Conservation (phyloP, 2,329 filamentous ascomycete species). For the Emydomyces testavorans region DNA sequence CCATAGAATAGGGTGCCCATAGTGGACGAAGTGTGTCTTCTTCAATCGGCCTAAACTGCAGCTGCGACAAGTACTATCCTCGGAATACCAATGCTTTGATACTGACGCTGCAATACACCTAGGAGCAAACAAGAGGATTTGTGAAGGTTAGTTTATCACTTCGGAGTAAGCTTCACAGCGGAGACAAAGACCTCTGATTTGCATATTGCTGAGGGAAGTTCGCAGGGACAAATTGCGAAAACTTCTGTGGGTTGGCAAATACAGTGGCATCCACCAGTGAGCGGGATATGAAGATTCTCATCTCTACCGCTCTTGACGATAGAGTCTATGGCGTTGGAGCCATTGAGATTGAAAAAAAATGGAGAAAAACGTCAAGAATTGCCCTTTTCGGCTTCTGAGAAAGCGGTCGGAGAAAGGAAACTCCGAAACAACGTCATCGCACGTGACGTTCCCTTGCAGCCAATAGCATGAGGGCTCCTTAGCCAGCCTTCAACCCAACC, state of each 20-base stretch:
- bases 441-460: too few species aligned
- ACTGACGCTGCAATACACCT: background rate
- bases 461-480: too few species aligned
- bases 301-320: background rate
- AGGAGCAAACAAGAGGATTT: background rate
- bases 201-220: background rate
- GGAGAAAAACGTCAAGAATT: too few species aligned
- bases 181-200: background rate
- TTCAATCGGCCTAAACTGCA: background rate
- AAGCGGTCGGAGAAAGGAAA: too few species aligned
- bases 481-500: too few species aligned
- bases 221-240: background rate
- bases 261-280: conserved; percentile 2
- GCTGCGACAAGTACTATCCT: background rate
- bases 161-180: background rate
- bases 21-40: background rate
- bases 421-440: too few species aligned
- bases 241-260: background rate
- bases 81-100: background rate
- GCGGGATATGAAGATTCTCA: background rate
- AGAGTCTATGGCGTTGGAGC: background rate
- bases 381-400: too few species aligned
- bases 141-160: background rate
- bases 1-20: background rate
- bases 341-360: background rate